Evolutionary conservation across 352 stramenopile genomes (phyloP), one percentile per base, ranked within the genome.

Genomic region (Pythium guiyangense): DNA sequence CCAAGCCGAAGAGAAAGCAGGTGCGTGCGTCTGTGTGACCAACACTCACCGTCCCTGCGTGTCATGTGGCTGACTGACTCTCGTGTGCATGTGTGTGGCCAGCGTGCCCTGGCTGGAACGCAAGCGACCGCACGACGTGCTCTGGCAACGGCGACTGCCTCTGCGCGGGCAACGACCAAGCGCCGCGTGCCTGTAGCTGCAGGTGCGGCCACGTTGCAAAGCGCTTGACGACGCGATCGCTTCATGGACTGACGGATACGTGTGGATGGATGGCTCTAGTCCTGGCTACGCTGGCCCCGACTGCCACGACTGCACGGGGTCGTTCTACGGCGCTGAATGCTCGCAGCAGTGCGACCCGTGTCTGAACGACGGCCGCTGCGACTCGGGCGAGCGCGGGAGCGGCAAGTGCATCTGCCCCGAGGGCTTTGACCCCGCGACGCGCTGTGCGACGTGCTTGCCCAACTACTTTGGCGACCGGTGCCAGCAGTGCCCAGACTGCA

Each of bases 91-190:
- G 27, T 49, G 6, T 54, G 31, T 40, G 27, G 47, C 6, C 43
- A 90, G 79, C 59, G 18, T 94, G 84, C 63, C 84, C 84, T 18
- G 84, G 84, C 37, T 94, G 84, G 84, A 72, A 91, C 54, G 54
- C 55, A 34, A 70, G 46, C n/a, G 77, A 73, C 6, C 54, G 64
- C 10, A 70, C 68, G 15, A 64, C 69, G 37, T 94, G 84, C 53
- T 77, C 71, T 29, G 75, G 70, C 54, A 79, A 92, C 49, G 84
- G 84, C 68, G 65, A 88, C 31, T 94, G 84, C 47, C 60, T 67
- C 27, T 94, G 84, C 55, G 84, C 77, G 10, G 46, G 64, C n/a
- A 90, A 79, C 47, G 82, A 94, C 53, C 52, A 77, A 15, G 69
- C 60, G n/a, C 60, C 70, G 31, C 78, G 84, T 39, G 69, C 66